Base-by-base conservation (phyloP, 441 rosid genomes). In the Breynia disticha region DNA sequence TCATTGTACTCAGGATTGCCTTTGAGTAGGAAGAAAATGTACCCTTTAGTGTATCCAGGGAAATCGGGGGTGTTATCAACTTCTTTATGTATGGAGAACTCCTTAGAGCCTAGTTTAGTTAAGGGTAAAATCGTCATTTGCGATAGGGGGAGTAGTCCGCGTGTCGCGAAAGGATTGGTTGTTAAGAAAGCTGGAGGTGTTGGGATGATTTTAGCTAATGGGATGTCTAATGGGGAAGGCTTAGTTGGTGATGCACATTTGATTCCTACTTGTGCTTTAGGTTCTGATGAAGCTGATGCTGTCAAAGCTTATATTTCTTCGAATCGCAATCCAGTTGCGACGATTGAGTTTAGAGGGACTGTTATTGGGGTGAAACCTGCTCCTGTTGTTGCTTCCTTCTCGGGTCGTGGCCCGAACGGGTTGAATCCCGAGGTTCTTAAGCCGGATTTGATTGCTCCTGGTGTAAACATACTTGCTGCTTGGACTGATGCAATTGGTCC, bases 401-500 rank as follows among this genome's bases (percentile, higher is more conserved):
- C 89, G 0, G 87, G 76, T 11, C 67, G 90, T 44, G 95, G 97
- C 35, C 97, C 91, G 0, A 88, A 81, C 16, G 86, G 86, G 8
- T 55, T 88, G 61, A 83, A 76, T 62, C 87, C 86, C 1, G 84
- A 88, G 62, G 78, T 88, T 48, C 72, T 85, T 0, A 88, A 88
- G 62, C 87, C 95, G 0, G 89, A 84, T 55, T 66, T 82, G 71
- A 80, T 82, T 60, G 89, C 93, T 55, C 89, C 89, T 0, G 93
- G 89, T 4, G 83, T 84, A 14, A 84, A 84, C 65, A 84, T 84
- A 59, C 75, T 81, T 50, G 89, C 95, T 16, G 86, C 80, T 24
- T 88, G 91, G 96, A 81, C 87, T 0, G 87, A 81, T 16, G 83
- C 76, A 0, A 80, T 74, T 2, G 95, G 95, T 0, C 90, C 89